Base-by-base conservation (phyloP, 2,329 filamentous ascomycete species). In the Plectosphaerella cucumerina region DNA sequence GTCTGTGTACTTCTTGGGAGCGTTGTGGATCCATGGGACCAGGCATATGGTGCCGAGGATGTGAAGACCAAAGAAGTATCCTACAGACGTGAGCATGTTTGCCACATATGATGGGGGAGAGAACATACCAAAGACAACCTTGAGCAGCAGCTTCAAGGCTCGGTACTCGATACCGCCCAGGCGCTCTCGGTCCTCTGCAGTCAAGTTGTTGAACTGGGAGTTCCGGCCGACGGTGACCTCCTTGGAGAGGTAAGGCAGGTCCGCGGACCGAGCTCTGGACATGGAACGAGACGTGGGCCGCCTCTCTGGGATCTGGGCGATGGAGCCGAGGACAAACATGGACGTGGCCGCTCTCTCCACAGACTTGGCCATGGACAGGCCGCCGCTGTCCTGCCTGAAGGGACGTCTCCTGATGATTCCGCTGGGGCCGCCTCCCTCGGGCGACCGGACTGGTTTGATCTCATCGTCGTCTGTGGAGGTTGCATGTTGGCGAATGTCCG, bases 131-230 rank as follows among this genome's bases (percentile, higher is more conserved):
- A 65, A 54, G 0, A 71, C 66, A 51, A 79, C 73, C 54, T 76
- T 76, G 15, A 79, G 57, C 12, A 81, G 59, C 1, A 79, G 55
- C 56, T 74, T 76, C 31, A 80, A 59, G 31, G 70, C 74, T 1
- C 74, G 69, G 42, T 80, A 80, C 58, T 80, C 77, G 34, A 78
- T 73, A 1, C 77, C 77, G 1, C 77, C 76, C 0, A 80, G 62
- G n/a, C 66, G 62, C 50, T 77, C 71, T 5, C 70, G 61, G 43
- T 74, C 72, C 17, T 67, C 56, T 0, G 62, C 60, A 1, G 68
- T 68, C 46, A 78, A 42, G 47, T 76, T 72, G 26, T 68, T 53
- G 31, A 79, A 78, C 22, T 68, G 60, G 1, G 72, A 76, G 52
- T 78, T 78, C 2, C 72, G 64, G 1, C 74, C 73, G 5, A 78